These are phyloP conservation scores for Murraya paniculata DNA, from an alignment of 345 rosid species.

Conservation along the genomic window DNA sequence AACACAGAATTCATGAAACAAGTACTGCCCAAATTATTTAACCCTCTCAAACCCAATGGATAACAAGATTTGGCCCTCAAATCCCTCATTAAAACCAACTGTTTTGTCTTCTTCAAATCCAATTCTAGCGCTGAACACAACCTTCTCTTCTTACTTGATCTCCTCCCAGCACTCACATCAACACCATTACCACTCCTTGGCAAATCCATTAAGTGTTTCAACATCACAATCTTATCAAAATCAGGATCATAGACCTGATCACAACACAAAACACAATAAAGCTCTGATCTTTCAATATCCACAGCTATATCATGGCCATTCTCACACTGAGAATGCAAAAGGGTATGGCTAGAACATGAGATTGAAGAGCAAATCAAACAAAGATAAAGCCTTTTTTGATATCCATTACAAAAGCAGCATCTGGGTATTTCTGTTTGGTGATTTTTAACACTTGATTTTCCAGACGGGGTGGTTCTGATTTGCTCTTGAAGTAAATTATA, in stretches of 20 bases:
- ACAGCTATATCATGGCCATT: slow-evolving; percentile 67
- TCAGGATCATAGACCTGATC: slow-evolving; percentile 91
- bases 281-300: slow-evolving; percentile 86
- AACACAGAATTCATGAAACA: slow-evolving; percentile 93
- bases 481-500: slow-evolving; percentile 47
- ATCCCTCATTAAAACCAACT: slow-evolving; percentile 43
- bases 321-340: slow-evolving; percentile 52
- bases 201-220: slow-evolving; percentile 41
- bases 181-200: slow-evolving; percentile 35
- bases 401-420: slow-evolving; percentile 60
- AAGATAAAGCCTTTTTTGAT: slow-evolving; percentile 49
- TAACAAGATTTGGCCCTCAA: slow-evolving; percentile 63
- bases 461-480: slow-evolving; percentile 44
- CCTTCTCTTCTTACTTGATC: slow-evolving; percentile 65
- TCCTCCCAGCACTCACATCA: slow-evolving; percentile 27
- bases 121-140: slow-evolving; percentile 38
- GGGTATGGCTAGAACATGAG: slow-evolving; percentile 65
- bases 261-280: slow-evolving; percentile 68
- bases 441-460: slow-evolving; percentile 46
- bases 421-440: slow-evolving; percentile 40
- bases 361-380: slow-evolving; percentile 75
- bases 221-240: slow-evolving; percentile 65
- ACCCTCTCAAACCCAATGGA: slow-evolving; percentile 79
- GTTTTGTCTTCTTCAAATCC: slow-evolving; percentile 52
- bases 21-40: slow-evolving; percentile 85